These are phyloP conservation scores for Russula sp. DNA, from an alignment of 768 basidiomycete genomes.

Conservation along the genomic window DNA sequence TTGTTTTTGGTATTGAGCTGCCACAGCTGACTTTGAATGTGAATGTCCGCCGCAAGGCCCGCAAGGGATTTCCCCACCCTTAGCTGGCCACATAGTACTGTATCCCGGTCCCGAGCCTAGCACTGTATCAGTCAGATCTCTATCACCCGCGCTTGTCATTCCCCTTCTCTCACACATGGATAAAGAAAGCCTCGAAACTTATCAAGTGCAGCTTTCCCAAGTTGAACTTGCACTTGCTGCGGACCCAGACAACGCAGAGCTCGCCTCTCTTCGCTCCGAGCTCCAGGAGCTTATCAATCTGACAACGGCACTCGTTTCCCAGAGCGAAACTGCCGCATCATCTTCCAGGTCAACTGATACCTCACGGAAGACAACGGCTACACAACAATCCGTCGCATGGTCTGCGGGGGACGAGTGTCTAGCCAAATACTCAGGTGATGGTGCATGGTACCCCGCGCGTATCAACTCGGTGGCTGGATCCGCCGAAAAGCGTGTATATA, in stretches of 20 bases:
- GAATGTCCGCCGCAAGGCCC: background rate
- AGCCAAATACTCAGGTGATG: constrained; percentile 80
- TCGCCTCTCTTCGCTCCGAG: constrained; percentile 65
- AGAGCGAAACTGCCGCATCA: constrained; percentile 56
- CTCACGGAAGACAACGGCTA: constrained; percentile 45
- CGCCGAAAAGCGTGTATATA: constrained; percentile 75
- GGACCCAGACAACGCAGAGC: constrained; percentile 69
- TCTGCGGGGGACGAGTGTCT: constrained; percentile 79
- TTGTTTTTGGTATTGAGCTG: background rate
- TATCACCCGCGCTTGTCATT: background rate
- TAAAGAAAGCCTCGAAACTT: constrained; percentile 77
- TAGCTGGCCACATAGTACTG: too few species aligned
- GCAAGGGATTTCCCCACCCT: background rate
- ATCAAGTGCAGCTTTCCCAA: constrained; percentile 84
- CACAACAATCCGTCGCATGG: constrained; percentile 50
- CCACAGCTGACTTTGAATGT: constrained; percentile 19
- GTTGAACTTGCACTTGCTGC: constrained; percentile 71
- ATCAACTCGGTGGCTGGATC: constrained; percentile 82
- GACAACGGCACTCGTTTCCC: constrained; percentile 62
- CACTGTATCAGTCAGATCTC: background rate
- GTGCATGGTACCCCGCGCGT: constrained; percentile 81
- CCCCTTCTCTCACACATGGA: constrained; percentile 32
- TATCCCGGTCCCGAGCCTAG: background rate
- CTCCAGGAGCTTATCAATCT: constrained; percentile 79
- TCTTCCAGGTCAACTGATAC: constrained; percentile 41